Conservation (phyloP, 2,329 filamentous ascomycete species). For the Botrytis deweyae region DNA sequence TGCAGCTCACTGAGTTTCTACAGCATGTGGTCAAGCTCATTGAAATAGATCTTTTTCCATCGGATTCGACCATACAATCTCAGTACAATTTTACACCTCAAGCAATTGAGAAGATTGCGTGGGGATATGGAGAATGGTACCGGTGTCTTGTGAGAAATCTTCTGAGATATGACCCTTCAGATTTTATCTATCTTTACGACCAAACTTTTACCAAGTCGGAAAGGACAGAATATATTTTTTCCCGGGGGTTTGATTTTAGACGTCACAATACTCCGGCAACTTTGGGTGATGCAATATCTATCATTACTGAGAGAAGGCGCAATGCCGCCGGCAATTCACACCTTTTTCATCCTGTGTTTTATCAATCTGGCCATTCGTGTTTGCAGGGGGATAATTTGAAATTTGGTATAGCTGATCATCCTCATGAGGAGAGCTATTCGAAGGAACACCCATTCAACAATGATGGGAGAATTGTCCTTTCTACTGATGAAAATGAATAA, state of each 20-base stretch:
- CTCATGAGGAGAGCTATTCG: slow-evolving; percentile 9
- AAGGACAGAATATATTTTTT: slow-evolving; percentile 32
- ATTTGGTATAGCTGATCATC: slow-evolving; percentile 18
- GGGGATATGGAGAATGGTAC: slow-evolving; percentile 36
- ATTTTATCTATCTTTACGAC: slow-evolving; percentile 36
- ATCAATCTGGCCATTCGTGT: slow-evolving; percentile 7
- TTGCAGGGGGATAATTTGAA: slow-evolving; percentile 12
- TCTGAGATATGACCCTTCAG: slow-evolving; percentile 34
- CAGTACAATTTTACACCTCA: slow-evolving; percentile 31
- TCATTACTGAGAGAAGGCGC: slow-evolving; percentile 3
- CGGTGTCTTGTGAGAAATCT: slow-evolving; percentile 32
- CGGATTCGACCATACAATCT: slow-evolving; percentile 35
- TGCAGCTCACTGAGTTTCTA: slow-evolving; percentile 36
- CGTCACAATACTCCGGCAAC: slow-evolving; percentile 33
- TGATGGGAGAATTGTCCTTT: slow-evolving; percentile 4
- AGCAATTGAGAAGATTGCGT: slow-evolving; percentile 34
- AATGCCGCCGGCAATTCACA: not conserved
- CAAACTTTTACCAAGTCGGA: slow-evolving; percentile 36
- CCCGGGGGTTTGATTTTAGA: slow-evolving; percentile 30
- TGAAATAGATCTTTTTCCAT: slow-evolving; percentile 37
- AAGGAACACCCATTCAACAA: slow-evolving; percentile 14
- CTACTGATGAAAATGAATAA: not conserved
- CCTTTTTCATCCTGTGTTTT: not conserved
- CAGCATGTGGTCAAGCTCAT: slow-evolving; percentile 35
- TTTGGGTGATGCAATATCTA: slow-evolving; percentile 20